These are phyloP conservation scores for Cladophialophora yegresii DNA, from an alignment of 2,329 filamentous ascomycete genomes.

Conservation along the genomic window DNA sequence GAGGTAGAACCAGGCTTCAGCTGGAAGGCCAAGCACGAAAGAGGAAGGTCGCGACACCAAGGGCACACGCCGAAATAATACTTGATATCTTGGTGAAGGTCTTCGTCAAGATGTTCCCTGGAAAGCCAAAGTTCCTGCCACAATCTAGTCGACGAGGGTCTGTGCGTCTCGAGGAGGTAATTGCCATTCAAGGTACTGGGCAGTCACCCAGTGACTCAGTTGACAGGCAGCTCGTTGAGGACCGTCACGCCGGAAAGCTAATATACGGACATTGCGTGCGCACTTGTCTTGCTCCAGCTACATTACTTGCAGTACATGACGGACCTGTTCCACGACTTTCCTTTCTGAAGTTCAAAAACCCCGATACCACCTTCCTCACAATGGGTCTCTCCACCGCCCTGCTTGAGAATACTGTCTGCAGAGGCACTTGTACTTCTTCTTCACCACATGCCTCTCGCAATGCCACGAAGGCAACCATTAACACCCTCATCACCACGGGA, in stretches of 20 bases:
- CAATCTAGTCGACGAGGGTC: background rate
- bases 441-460: too few species aligned
- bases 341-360: too few species aligned
- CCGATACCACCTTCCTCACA: too few species aligned
- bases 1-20: background rate
- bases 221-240: background rate
- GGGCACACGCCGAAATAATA: background rate
- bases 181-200: background rate
- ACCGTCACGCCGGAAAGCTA: background rate
- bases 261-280: too few species aligned
- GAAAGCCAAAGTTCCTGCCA: background rate
- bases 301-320: too few species aligned
- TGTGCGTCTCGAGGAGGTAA: background rate
- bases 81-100: background rate
- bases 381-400: too few species aligned
- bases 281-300: too few species aligned
- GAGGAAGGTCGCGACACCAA: background rate
- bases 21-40: background rate
- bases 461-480: too few species aligned
- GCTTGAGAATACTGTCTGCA: too few species aligned
- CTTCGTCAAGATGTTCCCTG: background rate
- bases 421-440: too few species aligned
- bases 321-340: too few species aligned
- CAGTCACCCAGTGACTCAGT: background rate
- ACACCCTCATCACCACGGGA: too few species aligned